Percentiles rank a stretch among this genome's conserved stretches.
Evolutionary conservation across 2,329 filamentous ascomycete genomes (phyloP).

Genomic region (Alternaria sp.): DNA sequence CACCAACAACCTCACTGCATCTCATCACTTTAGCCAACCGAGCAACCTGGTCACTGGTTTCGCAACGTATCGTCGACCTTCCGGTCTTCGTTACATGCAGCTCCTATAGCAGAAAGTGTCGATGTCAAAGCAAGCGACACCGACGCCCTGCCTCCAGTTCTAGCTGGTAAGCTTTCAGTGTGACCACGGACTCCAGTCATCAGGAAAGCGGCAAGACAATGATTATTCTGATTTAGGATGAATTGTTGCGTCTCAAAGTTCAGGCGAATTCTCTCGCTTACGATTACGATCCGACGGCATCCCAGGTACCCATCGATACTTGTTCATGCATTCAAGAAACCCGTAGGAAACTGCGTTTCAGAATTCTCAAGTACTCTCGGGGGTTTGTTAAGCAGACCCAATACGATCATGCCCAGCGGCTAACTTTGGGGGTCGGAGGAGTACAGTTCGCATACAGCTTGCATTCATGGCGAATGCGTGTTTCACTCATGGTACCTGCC

Average conservation of each 20-base stretch:
- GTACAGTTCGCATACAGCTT: not conserved
- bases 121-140: not conserved
- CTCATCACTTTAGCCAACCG: conserved; percentile 12
- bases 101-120: not conserved
- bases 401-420: not conserved
- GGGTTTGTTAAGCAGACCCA: not conserved
- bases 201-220: not conserved
- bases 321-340: conserved; percentile 7
- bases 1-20: conserved; percentile 1
- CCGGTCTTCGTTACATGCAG: not conserved
- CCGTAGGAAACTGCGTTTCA: conserved; percentile 10
- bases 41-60: not conserved
- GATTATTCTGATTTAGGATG: not conserved
- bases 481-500: not conserved
- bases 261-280: not conserved
- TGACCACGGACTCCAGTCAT: not conserved
- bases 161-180: not conserved
- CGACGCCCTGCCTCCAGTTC: not conserved
- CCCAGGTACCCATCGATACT: conserved; percentile 1
- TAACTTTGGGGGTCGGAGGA: not conserved
- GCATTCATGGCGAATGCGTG: not conserved
- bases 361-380: not conserved
- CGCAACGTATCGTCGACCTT: not conserved
- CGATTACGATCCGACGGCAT: not conserved
- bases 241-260: not conserved